Evolutionary conservation across 1,139 yeast species (phyloP).

Genomic region (Yamadazyma spencermartinsiae): DNA sequence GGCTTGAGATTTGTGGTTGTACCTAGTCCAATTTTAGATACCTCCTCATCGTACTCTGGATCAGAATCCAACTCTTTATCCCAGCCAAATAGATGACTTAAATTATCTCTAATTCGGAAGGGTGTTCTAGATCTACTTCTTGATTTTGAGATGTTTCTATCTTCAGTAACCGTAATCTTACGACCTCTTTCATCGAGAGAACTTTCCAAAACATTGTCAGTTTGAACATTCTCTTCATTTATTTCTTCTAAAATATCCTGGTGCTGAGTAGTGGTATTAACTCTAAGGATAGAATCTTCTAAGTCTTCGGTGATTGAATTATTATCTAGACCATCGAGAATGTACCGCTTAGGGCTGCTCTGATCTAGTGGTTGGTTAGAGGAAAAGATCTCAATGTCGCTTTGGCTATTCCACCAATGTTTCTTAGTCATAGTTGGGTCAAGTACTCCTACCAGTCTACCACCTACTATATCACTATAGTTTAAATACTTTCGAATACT

Average conservation of each 20-base stretch:
- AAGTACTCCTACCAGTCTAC: not conserved
- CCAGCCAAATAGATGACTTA: constrained; percentile 16
- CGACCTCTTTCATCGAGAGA: constrained; percentile 12
- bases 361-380: constrained; percentile 11
- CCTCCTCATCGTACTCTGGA: not conserved
- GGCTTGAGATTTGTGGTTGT: not conserved
- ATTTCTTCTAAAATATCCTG: not conserved
- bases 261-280: not conserved
- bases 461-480: too few species aligned
- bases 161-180: constrained; percentile 7
- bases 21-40: not conserved
- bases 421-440: constrained; percentile 1
- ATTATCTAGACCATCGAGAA: constrained; percentile 8
- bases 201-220: not conserved
- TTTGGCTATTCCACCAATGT: constrained; percentile 10
- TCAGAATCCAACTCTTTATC: constrained; percentile 5
- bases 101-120: constrained; percentile 22
- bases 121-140: constrained; percentile 18
- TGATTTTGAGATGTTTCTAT: constrained; percentile 1
- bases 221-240: not conserved
- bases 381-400: constrained; percentile 9
- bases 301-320: constrained; percentile 12
- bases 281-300: constrained; percentile 11
- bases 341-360: constrained; percentile 11
- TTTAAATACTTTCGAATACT: too few species aligned